phyloP scores from a whole-genome alignment of 441 rosid genomes.

The Hura crepitans region DNA sequence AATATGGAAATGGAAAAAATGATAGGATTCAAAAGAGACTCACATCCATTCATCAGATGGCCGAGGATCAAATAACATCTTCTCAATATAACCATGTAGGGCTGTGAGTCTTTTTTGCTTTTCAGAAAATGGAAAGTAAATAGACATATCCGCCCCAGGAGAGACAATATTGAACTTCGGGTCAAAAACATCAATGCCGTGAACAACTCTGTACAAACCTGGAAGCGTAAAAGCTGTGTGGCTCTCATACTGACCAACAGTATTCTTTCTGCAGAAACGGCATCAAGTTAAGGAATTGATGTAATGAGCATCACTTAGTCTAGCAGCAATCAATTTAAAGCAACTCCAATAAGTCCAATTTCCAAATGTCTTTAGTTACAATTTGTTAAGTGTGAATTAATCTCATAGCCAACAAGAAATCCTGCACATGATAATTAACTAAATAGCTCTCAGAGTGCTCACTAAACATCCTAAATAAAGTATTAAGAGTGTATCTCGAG shows the following conservation, averaged over 20 bases:
- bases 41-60: conserved; percentile 71
- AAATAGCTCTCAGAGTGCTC: not conserved
- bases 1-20: not conserved
- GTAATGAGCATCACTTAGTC: not conserved
- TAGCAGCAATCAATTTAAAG: not conserved
- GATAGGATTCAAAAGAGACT: conserved; percentile 31
- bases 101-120: conserved; percentile 67
- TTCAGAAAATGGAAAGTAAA: conserved; percentile 68
- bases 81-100: conserved; percentile 73
- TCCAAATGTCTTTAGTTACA: not conserved
- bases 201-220: conserved; percentile 81
- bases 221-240: conserved; percentile 91
- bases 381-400: not conserved
- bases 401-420: not conserved
- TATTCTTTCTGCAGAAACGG: conserved; percentile 62
- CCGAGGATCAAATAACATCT: conserved; percentile 62
- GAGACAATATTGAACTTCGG: conserved; percentile 96
- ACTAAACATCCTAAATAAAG: not conserved
- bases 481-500: not conserved
- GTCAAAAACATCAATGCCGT: conserved; percentile 89
- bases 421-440: conserved; percentile 5
- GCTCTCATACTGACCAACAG: conserved; percentile 94
- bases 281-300: conserved; percentile 12
- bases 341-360: conserved; percentile 16
- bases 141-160: conserved; percentile 87